Percentiles rank a stretch among this genome's conserved stretches.
These are phyloP conservation scores for Dryas octopetala DNA, from an alignment of 306 rosid species.

Conservation along the genomic window DNA sequence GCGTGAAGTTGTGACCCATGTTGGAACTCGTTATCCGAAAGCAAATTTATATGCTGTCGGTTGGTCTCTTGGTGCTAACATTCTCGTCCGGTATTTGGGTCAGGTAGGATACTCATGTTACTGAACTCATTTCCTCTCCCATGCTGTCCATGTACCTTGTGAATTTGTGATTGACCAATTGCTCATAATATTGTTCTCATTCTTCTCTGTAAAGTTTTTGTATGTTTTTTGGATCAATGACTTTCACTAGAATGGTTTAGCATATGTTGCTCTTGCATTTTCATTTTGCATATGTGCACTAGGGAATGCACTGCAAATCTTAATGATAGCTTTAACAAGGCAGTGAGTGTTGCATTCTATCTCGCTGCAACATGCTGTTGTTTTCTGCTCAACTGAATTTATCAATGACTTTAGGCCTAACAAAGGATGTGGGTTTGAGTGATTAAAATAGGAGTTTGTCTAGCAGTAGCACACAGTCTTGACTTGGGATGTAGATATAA, in stretches of 20 bases:
- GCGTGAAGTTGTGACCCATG: conserved; percentile 73
- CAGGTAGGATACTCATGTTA: conserved; percentile 44
- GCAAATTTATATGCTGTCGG: conserved; percentile 87
- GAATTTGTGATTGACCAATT: neutral
- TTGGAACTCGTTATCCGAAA: conserved; percentile 54
- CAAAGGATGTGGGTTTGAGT: neutral
- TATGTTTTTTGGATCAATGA: neutral
- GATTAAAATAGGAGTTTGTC: neutral
- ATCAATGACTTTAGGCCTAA: neutral
- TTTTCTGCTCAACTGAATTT: neutral
- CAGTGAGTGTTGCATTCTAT: neutral
- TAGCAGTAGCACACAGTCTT: neutral
- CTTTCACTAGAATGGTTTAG: neutral
- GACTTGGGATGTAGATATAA: neutral
- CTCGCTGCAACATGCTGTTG: neutral
- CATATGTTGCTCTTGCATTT: neutral
- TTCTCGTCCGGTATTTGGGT: conserved; percentile 89
- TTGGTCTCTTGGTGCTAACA: conserved; percentile 97
- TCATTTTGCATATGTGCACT: neutral
- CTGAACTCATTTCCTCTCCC: neutral
- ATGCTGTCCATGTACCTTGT: neutral
- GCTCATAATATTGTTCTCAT: neutral
- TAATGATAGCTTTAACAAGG: neutral
- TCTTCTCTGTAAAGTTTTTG: neutral
- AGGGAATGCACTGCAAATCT: neutral